phyloP scores from a whole-genome alignment of 73 alveolate genomes.

The Tetrahymena elliotti region DNA sequence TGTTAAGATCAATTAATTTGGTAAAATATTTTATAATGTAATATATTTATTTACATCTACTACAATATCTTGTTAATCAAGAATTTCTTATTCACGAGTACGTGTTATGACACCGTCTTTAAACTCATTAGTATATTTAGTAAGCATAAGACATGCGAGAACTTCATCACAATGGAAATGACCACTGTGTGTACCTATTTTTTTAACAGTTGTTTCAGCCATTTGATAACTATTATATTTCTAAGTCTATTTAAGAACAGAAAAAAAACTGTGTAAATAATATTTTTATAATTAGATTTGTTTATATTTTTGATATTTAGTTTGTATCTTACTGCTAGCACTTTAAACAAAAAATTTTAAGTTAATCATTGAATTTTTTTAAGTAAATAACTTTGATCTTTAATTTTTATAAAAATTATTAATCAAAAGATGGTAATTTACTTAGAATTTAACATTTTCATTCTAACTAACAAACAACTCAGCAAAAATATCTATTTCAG shows the following conservation, averaged over 20 bases:
- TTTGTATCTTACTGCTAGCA: not conserved
- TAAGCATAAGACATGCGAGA: conserved; percentile 68
- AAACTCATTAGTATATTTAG: conserved; percentile 48
- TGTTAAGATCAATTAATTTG: not conserved
- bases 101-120: conserved; percentile 59
- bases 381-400: not conserved
- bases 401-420: no score
- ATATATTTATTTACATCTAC: conserved; percentile 62
- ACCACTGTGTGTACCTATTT: conserved; percentile 88
- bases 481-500: not conserved
- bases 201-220: not conserved
- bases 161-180: conserved; percentile 89
- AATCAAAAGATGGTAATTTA: not conserved
- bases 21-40: not conserved
- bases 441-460: not conserved
- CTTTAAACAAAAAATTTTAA: not conserved
- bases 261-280: not conserved
- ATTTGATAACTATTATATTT: not conserved
- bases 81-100: conserved; percentile 75
- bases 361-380: not conserved
- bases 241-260: not conserved
- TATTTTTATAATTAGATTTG: not conserved
- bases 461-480: not conserved
- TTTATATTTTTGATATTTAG: not conserved
- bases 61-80: conserved; percentile 62